A percentile compares a stretch with the other conserved stretches of the same genome.
Conservation (phyloP, 2,329 filamentous ascomycete species). For the Cercospora sp. region DNA sequence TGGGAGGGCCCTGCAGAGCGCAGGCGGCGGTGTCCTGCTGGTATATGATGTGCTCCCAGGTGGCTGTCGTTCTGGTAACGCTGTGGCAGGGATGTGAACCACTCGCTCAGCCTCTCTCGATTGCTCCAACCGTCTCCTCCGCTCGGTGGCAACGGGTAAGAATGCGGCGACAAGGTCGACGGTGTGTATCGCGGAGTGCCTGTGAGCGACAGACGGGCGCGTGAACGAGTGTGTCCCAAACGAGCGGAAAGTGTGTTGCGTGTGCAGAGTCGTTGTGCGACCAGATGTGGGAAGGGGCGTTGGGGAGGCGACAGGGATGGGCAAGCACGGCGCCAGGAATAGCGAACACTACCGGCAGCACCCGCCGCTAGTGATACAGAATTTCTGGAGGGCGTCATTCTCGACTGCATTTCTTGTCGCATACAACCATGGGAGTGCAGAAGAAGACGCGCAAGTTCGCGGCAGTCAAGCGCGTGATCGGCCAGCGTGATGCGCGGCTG, state of each 20-base stretch:
- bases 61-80: constrained; percentile 16
- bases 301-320: not conserved
- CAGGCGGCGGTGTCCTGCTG: not conserved
- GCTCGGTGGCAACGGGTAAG: not conserved
- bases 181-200: not conserved
- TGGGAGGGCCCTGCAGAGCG: constrained; percentile 7
- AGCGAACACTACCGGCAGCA: not conserved
- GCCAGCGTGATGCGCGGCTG: constrained; percentile 75
- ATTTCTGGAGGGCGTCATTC: constrained; percentile 4
- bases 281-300: constrained; percentile 8
- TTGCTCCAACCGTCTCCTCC: not conserved
- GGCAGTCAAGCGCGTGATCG: constrained; percentile 78
- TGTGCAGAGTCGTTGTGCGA: constrained; percentile 3
- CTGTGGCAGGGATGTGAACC: constrained; percentile 13
- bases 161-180: not conserved
- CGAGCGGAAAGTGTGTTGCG: not conserved
- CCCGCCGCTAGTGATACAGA: not conserved
- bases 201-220: not conserved
- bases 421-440: constrained; percentile 70
- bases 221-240: constrained; percentile 7
- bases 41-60: constrained; percentile 15
- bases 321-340: not conserved
- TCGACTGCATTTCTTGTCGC: not conserved
- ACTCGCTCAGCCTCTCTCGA: constrained; percentile 3
- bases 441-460: constrained; percentile 94